These are phyloP conservation scores for Cutaneotrichosporon sp. DNA, from an alignment of 1,284 basidiomycete genomes.

Conservation along the genomic window DNA sequence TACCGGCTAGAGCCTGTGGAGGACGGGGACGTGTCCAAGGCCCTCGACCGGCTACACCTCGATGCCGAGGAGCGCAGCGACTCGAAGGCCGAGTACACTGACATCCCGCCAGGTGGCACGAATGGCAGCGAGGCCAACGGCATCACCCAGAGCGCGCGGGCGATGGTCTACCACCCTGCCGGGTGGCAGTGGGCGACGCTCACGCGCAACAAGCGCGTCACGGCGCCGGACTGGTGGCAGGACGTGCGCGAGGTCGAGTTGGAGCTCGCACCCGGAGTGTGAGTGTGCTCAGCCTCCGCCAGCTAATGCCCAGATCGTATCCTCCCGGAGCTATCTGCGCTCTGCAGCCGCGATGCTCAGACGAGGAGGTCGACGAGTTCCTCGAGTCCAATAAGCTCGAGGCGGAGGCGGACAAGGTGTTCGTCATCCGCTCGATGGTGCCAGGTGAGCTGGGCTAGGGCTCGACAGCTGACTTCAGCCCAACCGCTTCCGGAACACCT, in stretches of 20 bases:
- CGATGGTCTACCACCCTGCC: slow-evolving; percentile 10
- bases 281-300: slow-evolving; percentile 7
- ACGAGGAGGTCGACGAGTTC: slow-evolving; percentile 69
- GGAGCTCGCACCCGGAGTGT: slow-evolving; percentile 29
- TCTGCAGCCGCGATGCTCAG: slow-evolving; percentile 69
- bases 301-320: slow-evolving; percentile 55
- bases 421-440: slow-evolving; percentile 35
- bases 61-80: neutral
- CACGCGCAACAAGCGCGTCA: slow-evolving; percentile 60
- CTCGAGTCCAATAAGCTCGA: slow-evolving; percentile 67
- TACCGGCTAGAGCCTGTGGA: slow-evolving; percentile 30
- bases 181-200: slow-evolving; percentile 50
- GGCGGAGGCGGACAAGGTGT: slow-evolving; percentile 64
- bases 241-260: slow-evolving; percentile 64
- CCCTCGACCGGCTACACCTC: slow-evolving; percentile 10
- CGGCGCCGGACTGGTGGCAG: slow-evolving; percentile 77
- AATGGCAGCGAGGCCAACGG: neutral
- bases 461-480: slow-evolving; percentile 57
- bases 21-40: neutral
- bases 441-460: slow-evolving; percentile 61
- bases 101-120: neutral
- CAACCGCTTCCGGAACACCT: slow-evolving; percentile 73
- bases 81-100: neutral
- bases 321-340: slow-evolving; percentile 81
- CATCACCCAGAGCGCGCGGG: slow-evolving; percentile 1